Evolutionary conservation across 495 filamentous ascomycete genomes (phyloP).

Genomic region (Arthonia radiata): DNA sequence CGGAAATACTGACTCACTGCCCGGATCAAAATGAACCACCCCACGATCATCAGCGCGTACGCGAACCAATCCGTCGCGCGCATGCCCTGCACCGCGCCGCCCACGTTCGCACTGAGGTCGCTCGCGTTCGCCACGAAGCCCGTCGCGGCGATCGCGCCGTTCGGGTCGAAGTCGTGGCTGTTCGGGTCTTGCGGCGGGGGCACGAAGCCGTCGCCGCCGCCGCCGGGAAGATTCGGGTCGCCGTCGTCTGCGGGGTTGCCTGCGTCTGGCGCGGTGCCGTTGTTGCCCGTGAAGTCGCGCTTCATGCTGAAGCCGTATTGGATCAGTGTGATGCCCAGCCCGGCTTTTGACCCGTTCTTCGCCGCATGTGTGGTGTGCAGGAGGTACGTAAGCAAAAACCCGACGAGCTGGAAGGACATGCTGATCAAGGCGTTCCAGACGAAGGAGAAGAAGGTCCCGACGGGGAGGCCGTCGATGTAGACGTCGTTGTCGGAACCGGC

Average conservation of each 20-base stretch:
- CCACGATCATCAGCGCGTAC: constrained; percentile 90
- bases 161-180: constrained; percentile 65
- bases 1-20: constrained; percentile 70
- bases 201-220: constrained; percentile 22
- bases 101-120: constrained; percentile 2
- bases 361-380: constrained; percentile 94
- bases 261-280: constrained; percentile 8
- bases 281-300: constrained; percentile 12
- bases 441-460: constrained; percentile 86
- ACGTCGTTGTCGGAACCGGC: constrained; percentile 66
- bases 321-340: constrained; percentile 85
- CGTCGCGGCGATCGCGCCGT: constrained; percentile 16
- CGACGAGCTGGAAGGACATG: constrained; percentile 91
- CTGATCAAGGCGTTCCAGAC: constrained; percentile 98
- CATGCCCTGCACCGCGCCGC: constrained; percentile 23
- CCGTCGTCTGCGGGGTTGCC: constrained; percentile 20
- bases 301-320: constrained; percentile 95
- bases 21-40: constrained; percentile 90
- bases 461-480: constrained; percentile 84
- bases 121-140: constrained; percentile 13
- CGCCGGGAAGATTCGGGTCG: constrained; percentile 21
- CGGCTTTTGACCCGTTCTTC: constrained; percentile 86
- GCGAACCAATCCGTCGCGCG: constrained; percentile 63
- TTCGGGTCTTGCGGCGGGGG: constrained; percentile 83
- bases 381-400: constrained; percentile 93